Base-by-base conservation (phyloP, 352 stramenopile genomes). In the Globisporangium solare region DNA sequence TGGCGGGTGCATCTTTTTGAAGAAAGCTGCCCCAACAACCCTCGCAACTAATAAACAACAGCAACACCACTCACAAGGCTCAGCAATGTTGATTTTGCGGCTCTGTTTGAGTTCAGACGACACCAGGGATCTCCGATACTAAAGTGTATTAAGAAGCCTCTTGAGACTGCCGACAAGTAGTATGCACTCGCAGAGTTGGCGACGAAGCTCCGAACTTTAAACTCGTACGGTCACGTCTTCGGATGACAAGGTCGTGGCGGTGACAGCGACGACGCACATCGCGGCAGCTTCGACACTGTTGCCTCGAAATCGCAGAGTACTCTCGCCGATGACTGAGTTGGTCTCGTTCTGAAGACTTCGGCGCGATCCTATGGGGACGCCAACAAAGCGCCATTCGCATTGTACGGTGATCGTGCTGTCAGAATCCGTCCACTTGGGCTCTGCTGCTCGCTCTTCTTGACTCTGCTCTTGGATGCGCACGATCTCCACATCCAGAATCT, bases 11-110 rank as follows among this genome's bases (percentile, higher is more conserved):
- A 94, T 57, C 73, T 94, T 35, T 56, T 91, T 18, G 70, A 89
- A 40, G 77, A 88, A 43, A 63, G 64, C 17, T 94, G 84, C 56
- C 71, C 78, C n/a, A 86, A 79, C 49, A 94, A 94, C 64, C 84
- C 84, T n/a, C 66, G 84, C n/a, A 80, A 56, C 21, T 58, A 40
- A 57, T 14, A 18, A 48, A 62, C n/a, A 14, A 21, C 22, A 54
- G 37, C 15, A 27, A 53, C 17, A 11, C 15, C 7, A 21, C 31
- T 20, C 27, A 3, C 13, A 10, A 35, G 15, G 18, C n/a, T n/a
- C n/a, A 45, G 21, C 27, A 6, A 46, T 11, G 49, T 32, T 46
- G 4, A 45, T 54, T 54, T 35, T 35, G 27, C 27, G 27, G 27
- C 27, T 11, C 27, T 35, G 27, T 35, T 7, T 35, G 27, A 11